Conservation (phyloP, 2,329 filamentous ascomycete genomes). For the Aspergillus neoniger region DNA sequence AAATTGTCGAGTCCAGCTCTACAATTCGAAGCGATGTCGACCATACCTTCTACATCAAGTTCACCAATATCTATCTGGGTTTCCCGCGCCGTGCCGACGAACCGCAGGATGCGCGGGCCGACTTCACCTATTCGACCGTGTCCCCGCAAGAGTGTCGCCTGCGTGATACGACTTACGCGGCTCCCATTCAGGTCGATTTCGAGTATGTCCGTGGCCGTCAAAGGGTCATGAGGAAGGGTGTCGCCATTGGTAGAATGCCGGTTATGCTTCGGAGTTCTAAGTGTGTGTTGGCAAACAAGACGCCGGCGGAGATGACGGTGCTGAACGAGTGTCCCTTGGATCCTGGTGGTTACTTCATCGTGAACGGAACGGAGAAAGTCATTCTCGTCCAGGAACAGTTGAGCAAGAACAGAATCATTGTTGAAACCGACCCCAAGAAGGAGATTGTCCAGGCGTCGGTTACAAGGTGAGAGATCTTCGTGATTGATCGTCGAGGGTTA, state of each 20-base stretch:
- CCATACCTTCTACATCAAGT: conserved; percentile 88
- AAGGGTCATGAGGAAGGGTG: conserved; percentile 69
- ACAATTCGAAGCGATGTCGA: conserved; percentile 90
- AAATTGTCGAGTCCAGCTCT: conserved; percentile 90
- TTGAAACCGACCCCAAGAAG: conserved; percentile 90
- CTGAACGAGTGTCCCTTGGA: conserved; percentile 96
- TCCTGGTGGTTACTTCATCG: conserved; percentile 96
- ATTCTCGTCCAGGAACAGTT: conserved; percentile 97
- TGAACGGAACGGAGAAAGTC: conserved; percentile 96
- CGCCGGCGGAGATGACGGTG: conserved; percentile 82
- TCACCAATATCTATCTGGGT: conserved; percentile 86
- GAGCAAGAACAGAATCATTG: conserved; percentile 98
- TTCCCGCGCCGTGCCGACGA: conserved; percentile 77
- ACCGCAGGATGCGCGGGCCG: conserved; percentile 55
- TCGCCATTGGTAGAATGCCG: conserved; percentile 86
- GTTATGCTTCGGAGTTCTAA: conserved; percentile 97
- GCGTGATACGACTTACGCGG: conserved; percentile 96
- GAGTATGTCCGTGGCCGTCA: conserved; percentile 82
- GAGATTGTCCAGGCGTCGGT: conserved; percentile 93
- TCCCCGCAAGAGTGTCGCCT: conserved; percentile 96
- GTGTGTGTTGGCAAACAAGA: conserved; percentile 81
- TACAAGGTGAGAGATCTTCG: conserved; percentile 56
- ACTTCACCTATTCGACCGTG: conserved; percentile 55
- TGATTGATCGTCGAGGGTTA: neutral
- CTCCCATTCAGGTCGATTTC: conserved; percentile 90